A percentile compares a stretch with the other conserved stretches of the same genome.
These are phyloP conservation scores for Lipomyces sp. DNA, from an alignment of 805 yeast genomes.

Conservation along the genomic window DNA sequence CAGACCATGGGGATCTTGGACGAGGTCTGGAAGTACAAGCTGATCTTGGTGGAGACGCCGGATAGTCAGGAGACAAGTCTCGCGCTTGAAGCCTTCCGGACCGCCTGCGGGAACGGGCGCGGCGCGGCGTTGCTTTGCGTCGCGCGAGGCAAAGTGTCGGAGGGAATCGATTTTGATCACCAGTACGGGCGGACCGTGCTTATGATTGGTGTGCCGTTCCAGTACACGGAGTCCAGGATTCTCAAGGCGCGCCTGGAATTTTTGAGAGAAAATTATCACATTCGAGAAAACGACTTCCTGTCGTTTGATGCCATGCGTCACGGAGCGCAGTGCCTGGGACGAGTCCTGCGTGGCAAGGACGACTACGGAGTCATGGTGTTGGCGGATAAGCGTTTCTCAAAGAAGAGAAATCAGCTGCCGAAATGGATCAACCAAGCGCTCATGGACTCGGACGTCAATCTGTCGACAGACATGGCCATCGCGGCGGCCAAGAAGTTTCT, in stretches of 20 bases:
- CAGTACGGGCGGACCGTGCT: constrained; percentile 96
- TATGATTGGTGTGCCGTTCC: constrained; percentile 99
- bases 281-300: constrained; percentile 87
- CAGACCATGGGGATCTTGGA: constrained; percentile 97
- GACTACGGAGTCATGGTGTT: constrained; percentile 98
- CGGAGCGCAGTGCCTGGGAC: constrained; percentile 97
- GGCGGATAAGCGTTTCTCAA: constrained; percentile 81
- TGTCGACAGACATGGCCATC: constrained; percentile 96
- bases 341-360: constrained; percentile 96
- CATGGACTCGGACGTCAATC: constrained; percentile 82
- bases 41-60: constrained; percentile 94
- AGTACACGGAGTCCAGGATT: constrained; percentile 95
- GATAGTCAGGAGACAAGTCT: constrained; percentile 97
- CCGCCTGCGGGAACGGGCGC: constrained; percentile 95
- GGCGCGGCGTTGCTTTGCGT: constrained; percentile 96
- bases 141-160: constrained; percentile 98
- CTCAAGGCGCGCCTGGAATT: constrained; percentile 93
- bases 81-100: constrained; percentile 91
- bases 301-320: constrained; percentile 99
- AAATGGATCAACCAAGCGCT: constrained; percentile 96
- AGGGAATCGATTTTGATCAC: constrained; percentile 98
- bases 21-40: constrained; percentile 96
- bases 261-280: constrained; percentile 85
- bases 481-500: constrained; percentile 91
- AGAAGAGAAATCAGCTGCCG: constrained; percentile 80